Base-by-base conservation (phyloP, 768 basidiomycete genomes). In the Suillus plorans region DNA sequence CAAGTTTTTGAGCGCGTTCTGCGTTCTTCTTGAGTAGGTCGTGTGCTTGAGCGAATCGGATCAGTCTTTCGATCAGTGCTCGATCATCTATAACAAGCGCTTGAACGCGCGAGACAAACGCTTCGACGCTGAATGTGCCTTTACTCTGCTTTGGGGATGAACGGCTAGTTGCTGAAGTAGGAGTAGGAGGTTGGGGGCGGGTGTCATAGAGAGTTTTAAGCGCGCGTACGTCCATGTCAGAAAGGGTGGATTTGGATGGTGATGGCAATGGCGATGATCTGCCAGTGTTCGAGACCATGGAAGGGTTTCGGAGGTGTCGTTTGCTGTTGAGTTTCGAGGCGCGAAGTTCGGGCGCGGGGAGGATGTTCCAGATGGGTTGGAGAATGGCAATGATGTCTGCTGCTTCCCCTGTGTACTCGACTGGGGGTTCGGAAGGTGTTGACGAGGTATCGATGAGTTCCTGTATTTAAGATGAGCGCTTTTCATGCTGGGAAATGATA, bases 11-110 rank as follows among this genome's bases (percentile, higher is more conserved):
- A 25, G 94, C 95, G 58, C 94, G 83, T 71, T 94, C 94, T 22
- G 94, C 94, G 72, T 95, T 95, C 79, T 89, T 91, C 84, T 95
- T 97, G 66, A 97, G 83, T 68, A 96, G 72, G 68, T 97, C 95
- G 65, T 96, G 91, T 59, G 94, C 92, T 75, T 93, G 89, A 2
- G 92, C 95, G 69, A 94, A 91, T 31, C 93, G 86, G 60, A 94
- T 80, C 45, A 95, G 79, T 39, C 95, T 85, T 75, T 94, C 91
- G 66, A 95, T 93, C 65, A 98, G 77, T 22, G 90, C 83, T 31
- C 88, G 86, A 70, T 96, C 94, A 74, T 97, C 97, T 41, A 84
- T 81, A 61, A 97, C 82, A 63, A 97, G 81, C 3, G 91, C 89
- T 70, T 91, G 89, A 53, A 97, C 89, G 7, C 95, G 85, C 25